Base-by-base conservation (phyloP, 2,329 filamentous ascomycete species). In the Paecilomyces dactylethromorphus region DNA sequence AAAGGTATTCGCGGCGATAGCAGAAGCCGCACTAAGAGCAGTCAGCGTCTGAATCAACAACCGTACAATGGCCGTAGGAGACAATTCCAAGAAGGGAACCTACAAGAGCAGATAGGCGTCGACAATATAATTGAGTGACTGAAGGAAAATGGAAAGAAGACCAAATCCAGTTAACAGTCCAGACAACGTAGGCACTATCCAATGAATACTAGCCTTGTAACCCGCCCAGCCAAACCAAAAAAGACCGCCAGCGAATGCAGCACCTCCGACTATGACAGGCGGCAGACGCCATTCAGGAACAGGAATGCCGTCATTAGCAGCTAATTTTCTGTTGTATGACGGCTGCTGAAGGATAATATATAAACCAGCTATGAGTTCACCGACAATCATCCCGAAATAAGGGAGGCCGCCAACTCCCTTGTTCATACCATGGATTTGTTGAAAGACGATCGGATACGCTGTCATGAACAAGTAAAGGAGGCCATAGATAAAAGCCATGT, bases 1-100 rank as follows among this genome's bases (percentile, higher is more conserved):
- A 62, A 82, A 77, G 1, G 79, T 81, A 59, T 82, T 81, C 29
- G 78, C 79, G 10, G 78, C 76, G 29, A 81, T 76, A 8, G 79
- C 79, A 12, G 76, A 79, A 2, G 79, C 79, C n/a, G 79, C 79
- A 62, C 79, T 76, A 60, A 26, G 18, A 13, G 29, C 45, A 22
- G 21, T n/a, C 33, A 59, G 29, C n/a, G 24, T 56, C 32, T 35
- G 53, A 15, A 53, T 11, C 18, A 54, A 31, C n/a, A 32, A 12
- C 15, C 24, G 13, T 11, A 18, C 18, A 54, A 31, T 10, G 18
- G 15, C 15, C 24, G 13, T 11, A 18, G 24, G 10, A 39, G 5
- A 15, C 6, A 31, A 39, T 21, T 6, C 32, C 15, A n/a, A 31
- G 32, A 32, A 15, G 31, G 26, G 10, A 35, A 65, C 66, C 26